phyloP scores from a whole-genome alignment of 768 basidiomycete genomes.

The Tephrocybe sp. region DNA sequence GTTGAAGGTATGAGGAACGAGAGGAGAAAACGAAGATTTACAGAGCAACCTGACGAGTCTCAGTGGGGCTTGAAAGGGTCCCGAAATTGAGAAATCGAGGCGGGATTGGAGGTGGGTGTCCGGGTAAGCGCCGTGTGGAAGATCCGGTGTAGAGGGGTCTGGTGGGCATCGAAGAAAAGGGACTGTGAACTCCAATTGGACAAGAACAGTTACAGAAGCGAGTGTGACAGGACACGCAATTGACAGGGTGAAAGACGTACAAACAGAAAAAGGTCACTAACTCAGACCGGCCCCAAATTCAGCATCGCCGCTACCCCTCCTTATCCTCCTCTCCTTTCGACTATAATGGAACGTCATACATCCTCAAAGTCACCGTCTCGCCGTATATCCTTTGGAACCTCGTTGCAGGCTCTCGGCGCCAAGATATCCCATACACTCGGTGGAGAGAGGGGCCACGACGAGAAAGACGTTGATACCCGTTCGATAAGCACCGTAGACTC shows the following conservation, averaged over 20 bases:
- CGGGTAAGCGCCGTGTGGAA: not conserved
- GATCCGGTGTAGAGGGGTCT: not conserved
- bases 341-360: constrained; percentile 4
- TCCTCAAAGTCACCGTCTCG: constrained; percentile 12
- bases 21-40: no score
- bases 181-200: not conserved
- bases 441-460: constrained; percentile 5
- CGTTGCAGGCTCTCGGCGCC: constrained; percentile 10
- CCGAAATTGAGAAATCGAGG: not conserved
- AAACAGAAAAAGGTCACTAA: not conserved
- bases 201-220: not conserved
- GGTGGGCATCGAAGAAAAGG: not conserved
- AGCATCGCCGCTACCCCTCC: not conserved
- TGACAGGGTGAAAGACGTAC: constrained; percentile 7
- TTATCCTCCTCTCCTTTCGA: not conserved
- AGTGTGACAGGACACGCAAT: constrained; percentile 8
- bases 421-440: constrained; percentile 16
- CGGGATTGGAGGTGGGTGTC: not conserved
- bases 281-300: not conserved
- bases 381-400: constrained; percentile 7
- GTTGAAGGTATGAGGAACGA: no score
- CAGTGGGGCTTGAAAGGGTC: not conserved
- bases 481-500: constrained; percentile 9
- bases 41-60: no score
- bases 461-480: constrained; percentile 5